Evolutionary conservation across 192 early-diverging fungal genomes (phyloP).

Genomic region (Coemansia sp.): DNA sequence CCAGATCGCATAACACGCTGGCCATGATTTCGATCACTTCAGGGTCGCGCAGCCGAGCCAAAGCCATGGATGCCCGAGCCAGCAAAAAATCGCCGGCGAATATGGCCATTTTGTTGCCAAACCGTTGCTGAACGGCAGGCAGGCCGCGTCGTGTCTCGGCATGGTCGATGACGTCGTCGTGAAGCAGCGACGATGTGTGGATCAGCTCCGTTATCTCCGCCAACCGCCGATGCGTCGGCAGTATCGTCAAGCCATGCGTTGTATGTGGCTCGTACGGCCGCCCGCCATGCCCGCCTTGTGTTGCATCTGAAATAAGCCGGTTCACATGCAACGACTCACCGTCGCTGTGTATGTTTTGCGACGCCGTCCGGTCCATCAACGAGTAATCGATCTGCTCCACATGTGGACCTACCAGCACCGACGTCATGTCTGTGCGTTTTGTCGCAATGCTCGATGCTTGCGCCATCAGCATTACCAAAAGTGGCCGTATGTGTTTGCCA

Average conservation of each 20-base stretch:
- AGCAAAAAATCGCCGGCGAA: constrained; percentile 92
- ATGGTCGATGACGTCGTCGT: constrained; percentile 91
- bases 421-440: constrained; percentile 47
- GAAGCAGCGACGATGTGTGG: constrained; percentile 91
- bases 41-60: constrained; percentile 84
- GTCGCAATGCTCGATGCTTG: constrained; percentile 76
- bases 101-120: constrained; percentile 98
- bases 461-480: constrained; percentile 87
- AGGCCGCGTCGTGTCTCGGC: constrained; percentile 71
- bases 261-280: constrained; percentile 38
- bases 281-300: constrained; percentile 29
- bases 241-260: constrained; percentile 54
- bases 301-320: constrained; percentile 37
- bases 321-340: constrained; percentile 29
- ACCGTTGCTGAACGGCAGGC: constrained; percentile 78
- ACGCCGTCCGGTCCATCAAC: constrained; percentile 66
- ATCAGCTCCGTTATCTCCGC: constrained; percentile 99
- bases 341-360: constrained; percentile 50
- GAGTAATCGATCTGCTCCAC: constrained; percentile 39
- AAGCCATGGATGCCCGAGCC: constrained; percentile 86
- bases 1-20: constrained; percentile 88
- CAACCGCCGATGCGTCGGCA: constrained; percentile 86
- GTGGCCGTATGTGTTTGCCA: constrained; percentile 90
- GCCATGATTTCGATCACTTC: constrained; percentile 93
- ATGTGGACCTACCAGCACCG: constrained; percentile 38